phyloP scores from a whole-genome alignment of 495 filamentous ascomycete species.

The Amorphotheca resinae region DNA sequence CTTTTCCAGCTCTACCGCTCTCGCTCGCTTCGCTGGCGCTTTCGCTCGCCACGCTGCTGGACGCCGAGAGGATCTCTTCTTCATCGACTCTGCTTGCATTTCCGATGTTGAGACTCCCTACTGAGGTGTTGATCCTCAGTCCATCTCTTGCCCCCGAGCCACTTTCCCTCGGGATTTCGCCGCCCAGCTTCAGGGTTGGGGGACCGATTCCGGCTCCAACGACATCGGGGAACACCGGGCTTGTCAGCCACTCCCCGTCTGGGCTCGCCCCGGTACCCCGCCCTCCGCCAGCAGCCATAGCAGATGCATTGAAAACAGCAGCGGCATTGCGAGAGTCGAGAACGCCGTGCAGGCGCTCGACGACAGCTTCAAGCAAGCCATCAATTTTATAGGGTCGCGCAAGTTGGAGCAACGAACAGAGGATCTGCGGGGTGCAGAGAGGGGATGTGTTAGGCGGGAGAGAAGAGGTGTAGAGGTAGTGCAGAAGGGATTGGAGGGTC shows the following conservation, averaged over 20 bases:
- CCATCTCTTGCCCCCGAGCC: constrained; percentile 12
- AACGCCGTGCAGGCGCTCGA: constrained; percentile 81
- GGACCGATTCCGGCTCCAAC: neutral
- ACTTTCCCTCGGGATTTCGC: neutral
- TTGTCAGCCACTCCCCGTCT: constrained; percentile 12
- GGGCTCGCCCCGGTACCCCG: constrained; percentile 26
- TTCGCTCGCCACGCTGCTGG: constrained; percentile 31
- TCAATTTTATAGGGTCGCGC: constrained; percentile 88
- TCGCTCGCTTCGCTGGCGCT: constrained; percentile 16
- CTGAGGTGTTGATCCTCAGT: constrained; percentile 22
- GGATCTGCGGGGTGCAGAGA: constrained; percentile 88
- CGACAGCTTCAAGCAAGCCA: constrained; percentile 79
- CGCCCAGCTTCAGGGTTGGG: constrained; percentile 5
- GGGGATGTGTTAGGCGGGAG: constrained; percentile 61
- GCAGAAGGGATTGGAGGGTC: constrained; percentile 74
- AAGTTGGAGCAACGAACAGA: constrained; percentile 89
- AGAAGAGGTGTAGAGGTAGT: constrained; percentile 86
- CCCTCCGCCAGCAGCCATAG: constrained; percentile 94
- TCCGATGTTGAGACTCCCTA: constrained; percentile 14
- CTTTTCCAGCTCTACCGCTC: constrained; percentile 4
- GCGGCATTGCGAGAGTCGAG: constrained; percentile 90
- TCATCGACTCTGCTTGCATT: constrained; percentile 21
- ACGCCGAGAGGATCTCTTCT: constrained; percentile 25
- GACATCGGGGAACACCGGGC: neutral
- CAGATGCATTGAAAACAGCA: constrained; percentile 94